Percentiles rank a stretch among this genome's conserved stretches.
phyloP scores from a whole-genome alignment of 148 eudicot species.

The Talinum fruticosum region DNA sequence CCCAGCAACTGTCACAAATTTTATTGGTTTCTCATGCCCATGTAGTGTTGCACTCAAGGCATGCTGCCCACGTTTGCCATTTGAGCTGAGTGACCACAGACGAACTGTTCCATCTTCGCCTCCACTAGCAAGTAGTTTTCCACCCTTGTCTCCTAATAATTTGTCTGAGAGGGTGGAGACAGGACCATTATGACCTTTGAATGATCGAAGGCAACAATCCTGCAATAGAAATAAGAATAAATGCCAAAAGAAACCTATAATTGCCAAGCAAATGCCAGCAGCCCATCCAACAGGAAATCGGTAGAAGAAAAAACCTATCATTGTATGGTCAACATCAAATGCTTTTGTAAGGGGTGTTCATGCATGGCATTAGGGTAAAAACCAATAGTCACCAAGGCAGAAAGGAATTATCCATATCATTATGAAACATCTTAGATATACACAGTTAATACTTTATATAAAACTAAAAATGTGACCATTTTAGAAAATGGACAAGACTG shows the following conservation, averaged over 20 bases:
- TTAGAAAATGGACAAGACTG: too few species aligned
- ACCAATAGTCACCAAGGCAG: background rate
- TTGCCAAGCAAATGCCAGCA: background rate
- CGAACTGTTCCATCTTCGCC: slow-evolving; percentile 83
- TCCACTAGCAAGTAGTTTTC: slow-evolving; percentile 75
- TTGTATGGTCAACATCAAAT: background rate
- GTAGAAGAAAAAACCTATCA: background rate
- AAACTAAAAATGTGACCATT: too few species aligned
- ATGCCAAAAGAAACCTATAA: background rate
- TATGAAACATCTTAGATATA: too few species aligned
- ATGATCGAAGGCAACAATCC: slow-evolving; percentile 58
- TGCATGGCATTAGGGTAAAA: background rate
- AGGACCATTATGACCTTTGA: slow-evolving; percentile 69
- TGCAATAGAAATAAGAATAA: slow-evolving; percentile 25
- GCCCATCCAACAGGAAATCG: background rate
- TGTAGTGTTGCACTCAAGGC: slow-evolving; percentile 60
- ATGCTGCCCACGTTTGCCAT: slow-evolving; percentile 64
- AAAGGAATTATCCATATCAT: background rate
- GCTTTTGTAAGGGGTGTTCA: background rate
- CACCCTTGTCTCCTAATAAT: slow-evolving; percentile 47
- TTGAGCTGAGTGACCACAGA: slow-evolving; percentile 68
- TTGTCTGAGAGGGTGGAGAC: slow-evolving; percentile 69
- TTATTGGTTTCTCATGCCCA: slow-evolving; percentile 67
- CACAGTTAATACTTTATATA: too few species aligned
- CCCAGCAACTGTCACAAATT: slow-evolving; percentile 62